These are phyloP conservation scores for Eucalyptus tenuipes DNA, from an alignment of 345 rosid genomes.

Conservation along the genomic window DNA sequence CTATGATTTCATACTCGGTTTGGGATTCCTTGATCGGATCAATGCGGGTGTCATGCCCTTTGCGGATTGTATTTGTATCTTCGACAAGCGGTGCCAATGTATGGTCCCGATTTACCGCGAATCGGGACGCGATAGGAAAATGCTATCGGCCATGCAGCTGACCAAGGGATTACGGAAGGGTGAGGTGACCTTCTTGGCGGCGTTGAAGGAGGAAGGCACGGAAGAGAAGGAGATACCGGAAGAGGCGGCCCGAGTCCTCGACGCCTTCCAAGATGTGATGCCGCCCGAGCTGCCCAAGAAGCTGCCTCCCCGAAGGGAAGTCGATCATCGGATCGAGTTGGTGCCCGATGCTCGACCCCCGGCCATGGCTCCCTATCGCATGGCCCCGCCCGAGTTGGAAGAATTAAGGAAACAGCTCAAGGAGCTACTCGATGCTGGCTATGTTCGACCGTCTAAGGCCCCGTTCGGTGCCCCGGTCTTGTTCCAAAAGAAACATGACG, in stretches of 20 bases:
- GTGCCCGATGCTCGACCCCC: fast-evolving
- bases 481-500: no score
- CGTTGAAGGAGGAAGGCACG: fast-evolving
- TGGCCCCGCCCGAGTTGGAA: fast-evolving
- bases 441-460: fast-evolving
- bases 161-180: no score
- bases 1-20: no score
- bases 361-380: fast-evolving
- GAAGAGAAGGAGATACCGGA: no score
- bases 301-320: no score
- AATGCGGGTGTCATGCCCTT: fast-evolving
- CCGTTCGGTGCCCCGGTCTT: fast-evolving
- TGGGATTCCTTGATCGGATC: fast-evolving
- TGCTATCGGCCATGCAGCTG: fast-evolving
- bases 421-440: fast-evolving
- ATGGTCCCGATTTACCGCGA: fast-evolving
- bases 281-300: fast-evolving
- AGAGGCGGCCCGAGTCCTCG: no score
- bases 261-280: fast-evolving
- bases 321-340: fast-evolving
- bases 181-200: fast-evolving
- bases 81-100: no score
- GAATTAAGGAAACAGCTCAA: fast-evolving
- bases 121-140: fast-evolving
- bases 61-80: no score